Evolutionary conservation across 2,329 filamentous ascomycete species (phyloP), one percentile per base, ranked within the genome.

Genomic region (Parascedosporium putredinis): DNA sequence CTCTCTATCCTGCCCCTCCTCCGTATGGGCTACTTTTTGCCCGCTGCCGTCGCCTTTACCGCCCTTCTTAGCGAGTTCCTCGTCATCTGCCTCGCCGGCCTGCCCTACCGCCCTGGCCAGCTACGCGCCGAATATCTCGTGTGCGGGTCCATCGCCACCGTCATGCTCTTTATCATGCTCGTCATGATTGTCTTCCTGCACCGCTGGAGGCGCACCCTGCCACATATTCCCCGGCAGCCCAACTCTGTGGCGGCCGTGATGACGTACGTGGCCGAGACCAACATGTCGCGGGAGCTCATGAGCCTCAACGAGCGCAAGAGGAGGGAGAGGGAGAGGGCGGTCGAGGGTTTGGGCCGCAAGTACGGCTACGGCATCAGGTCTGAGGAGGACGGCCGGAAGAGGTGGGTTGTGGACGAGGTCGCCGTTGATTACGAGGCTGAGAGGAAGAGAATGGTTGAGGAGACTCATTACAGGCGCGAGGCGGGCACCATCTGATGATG

Each of bases 51-150:
- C 3, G 57, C 57, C 3, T 20, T 55, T 42, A 53, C 54, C 2
- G 54, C 55, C 5, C 47, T 59, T 18, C 29, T 54, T 6, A 52
- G 53, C 45, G 57, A 59, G 51, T 52, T 59, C 33, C 51, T 59
- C n/a, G 56, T 58, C 45, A 51, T 59, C 16, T 51, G 51, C 4
- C 50, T 59, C 14, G 54, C 56, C 7, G 57, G 57, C 3, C 54
- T 59, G 16, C 57, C 57, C 2, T 59, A 56, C 51, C 55, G 57
- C 5, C 54, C 56, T 3, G 57, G 56, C 12, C 57, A 58, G 51
- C 50, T 59, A 20, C 53, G 57, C 4, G 48, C 51, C 23, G 57
- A 59, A 51, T 59, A 57, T 46, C 29, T 58, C 22, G 51, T 56
- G 29, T 58, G 55, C 50, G 51, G 52, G 29, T 40, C 52, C 38